Base-by-base conservation (phyloP, 2,329 filamentous ascomycete genomes). In the Calcarisporium arbuscula region DNA sequence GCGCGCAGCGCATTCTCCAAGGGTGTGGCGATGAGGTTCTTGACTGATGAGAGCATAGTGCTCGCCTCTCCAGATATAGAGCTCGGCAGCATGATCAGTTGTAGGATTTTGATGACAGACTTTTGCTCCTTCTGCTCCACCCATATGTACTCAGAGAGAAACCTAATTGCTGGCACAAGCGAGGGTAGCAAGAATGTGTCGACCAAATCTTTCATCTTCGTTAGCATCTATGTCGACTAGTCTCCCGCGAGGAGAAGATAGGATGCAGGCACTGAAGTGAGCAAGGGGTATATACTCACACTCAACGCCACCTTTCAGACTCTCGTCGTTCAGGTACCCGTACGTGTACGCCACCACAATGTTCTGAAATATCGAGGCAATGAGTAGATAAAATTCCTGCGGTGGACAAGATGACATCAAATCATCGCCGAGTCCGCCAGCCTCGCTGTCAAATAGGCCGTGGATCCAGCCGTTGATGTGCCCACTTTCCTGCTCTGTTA, bases 101-200 rank as follows among this genome's bases (percentile, higher is more conserved):
- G 77, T 8, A 92, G 64, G 17, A 89, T 77, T 44, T 80, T 78
- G 40, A 90, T 69, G 14, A 85, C 67, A 4, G 82, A 73, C 46
- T 78, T 77, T 38, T 82, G 74, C 46, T 85, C 78, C 12, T 71
- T 68, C 11, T 75, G 72, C 39, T 80, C 74, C 33, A 79, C 70
- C 68, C 80, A 82, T 4, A 87, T 74, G 45, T 84, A 77, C 35
- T 79, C 74, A 2, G 78, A 71, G 40, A 92, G 69, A 65, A 83
- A 90, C 4, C 72, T 69, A 11, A 90, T 72, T 0, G 82, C 84
- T 5, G 81, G 77, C 3, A 90, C 76, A 1, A 92, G 67, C 0
- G 84, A 84, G 0, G 86, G 85, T n/a, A 90, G 62, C 3, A 92
- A 61, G 43, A 89, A 89, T 0, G 85, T 84, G 45, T 89, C 84